Conservation (phyloP, 257 asterid species). For the Capsicum baccatum region DNA sequence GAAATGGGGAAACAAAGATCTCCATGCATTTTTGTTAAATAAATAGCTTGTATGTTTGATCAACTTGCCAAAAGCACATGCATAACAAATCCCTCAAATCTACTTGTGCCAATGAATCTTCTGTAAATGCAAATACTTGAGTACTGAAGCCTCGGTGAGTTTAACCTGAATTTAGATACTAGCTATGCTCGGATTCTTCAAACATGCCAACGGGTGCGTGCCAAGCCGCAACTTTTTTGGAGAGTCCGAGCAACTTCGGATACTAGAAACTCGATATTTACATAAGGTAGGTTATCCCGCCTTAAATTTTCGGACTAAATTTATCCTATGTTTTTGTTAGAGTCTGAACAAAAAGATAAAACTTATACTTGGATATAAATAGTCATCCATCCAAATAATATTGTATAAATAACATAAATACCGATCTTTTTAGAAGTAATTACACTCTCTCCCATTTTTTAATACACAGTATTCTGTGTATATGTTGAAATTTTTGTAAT, state of each 20-base stretch:
- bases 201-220: too few species aligned
- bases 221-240: too few species aligned
- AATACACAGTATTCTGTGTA: too few species aligned
- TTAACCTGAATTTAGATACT: background rate
- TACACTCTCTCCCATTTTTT: too few species aligned
- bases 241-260: too few species aligned
- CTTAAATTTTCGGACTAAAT: background rate
- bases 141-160: background rate
- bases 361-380: background rate
- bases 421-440: too few species aligned
- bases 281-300: background rate
- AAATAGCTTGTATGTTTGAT: background rate
- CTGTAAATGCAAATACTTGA: background rate
- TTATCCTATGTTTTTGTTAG: background rate
- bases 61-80: background rate
- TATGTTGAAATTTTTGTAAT: too few species aligned
- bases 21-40: background rate
- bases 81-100: background rate
- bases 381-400: background rate
- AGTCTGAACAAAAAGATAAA: background rate
- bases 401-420: too few species aligned
- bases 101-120: background rate
- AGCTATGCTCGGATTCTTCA: too few species aligned
- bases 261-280: background rate
- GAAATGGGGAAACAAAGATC: background rate